Evolutionary conservation across 2,329 filamentous ascomycete species (phyloP), one percentile per base, ranked within the genome.

Genomic region (Cercospora sp.): DNA sequence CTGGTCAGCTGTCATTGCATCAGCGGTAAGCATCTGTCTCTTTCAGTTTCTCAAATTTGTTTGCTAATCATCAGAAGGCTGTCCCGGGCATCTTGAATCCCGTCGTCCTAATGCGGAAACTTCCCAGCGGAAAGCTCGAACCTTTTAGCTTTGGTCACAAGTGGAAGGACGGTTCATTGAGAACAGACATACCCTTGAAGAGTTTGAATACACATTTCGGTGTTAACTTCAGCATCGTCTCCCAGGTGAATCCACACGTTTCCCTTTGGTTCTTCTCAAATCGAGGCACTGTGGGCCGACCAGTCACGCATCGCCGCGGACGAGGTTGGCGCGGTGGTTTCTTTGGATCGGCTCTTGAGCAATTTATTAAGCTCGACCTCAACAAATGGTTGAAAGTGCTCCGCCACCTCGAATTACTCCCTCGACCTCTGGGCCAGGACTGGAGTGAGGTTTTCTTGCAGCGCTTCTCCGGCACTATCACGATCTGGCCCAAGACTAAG

Each of bases 231-330:
- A 94, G 92, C 71, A 94, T 99, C 71, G 95, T 91, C 62, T 88
- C 86, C 7, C 87, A 89, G 81, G 94, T 97, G 60, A 99, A 99
- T 79, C 95, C 95, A 1, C 95, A 99, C 79, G 94, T 99, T 80
- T 98, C 97, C 76, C 89, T 98, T 30, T 99, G 99, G 85, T 98
- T 99, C 86, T 99, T 98, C 84, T 95, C 91, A 31, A 97, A 94
- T 0, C 88, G 95, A 33, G 95, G 95, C 12, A 91, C 91, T 0
- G 94, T 98, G 9, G 95, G 95, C 5, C 90, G 92, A 63, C 95
- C 95, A 9, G 95, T 98, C 18, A 97, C 94, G 0, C 95, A 99
- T 79, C 91, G 95, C 64, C 90, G 91, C 73, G 95, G 95, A 5
- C 91, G 93, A 58, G 95, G 95, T 65, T 99, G 95, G 95, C 90